Base-by-base conservation (phyloP, 768 basidiomycete species). In the Phaffia australis region DNA sequence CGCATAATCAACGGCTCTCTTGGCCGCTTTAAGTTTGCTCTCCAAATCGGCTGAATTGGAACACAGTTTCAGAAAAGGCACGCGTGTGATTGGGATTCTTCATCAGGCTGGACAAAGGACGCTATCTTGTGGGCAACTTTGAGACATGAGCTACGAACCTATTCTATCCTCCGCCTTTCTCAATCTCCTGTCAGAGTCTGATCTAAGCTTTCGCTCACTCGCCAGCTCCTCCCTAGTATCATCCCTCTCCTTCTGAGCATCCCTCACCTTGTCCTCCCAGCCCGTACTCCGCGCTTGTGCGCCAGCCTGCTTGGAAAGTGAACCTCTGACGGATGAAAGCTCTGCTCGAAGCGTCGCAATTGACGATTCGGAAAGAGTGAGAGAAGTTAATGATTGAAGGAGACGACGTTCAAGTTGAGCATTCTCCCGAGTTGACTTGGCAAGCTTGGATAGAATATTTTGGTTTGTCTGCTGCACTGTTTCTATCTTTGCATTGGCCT, bases 321-420 rank as follows among this genome's bases (percentile, higher is more conserved):
- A 72, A 0, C 66, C 64, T 35, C 75, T 69, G 6, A 75, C 63
- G 49, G 72, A 64, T 0, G 74, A 71, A 18, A 76, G 65, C 57
- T 76, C 75, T n/a, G 70, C 61, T 47, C 75, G 71, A n/a, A 76
- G 74, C 46, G 74, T 73, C 0, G 75, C 75, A 46, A 76, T 70
- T 48, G 74, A 73, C 65, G 75, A 74, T 61, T 76, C 74, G 27
- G 75, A 74, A 6, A 76, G 60, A 0, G 71, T 74, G 51, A 75
- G 75, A 29, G 75, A 74, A 57, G 75, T 74, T 42, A 75, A 67
- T 2, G 74, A 68, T 70, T 74, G 74, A 1, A 74, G 75, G 25
- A 75, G 73, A 16, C 74, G 69, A 9, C 67, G 67, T 63, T 68
- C 67, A 23, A 68, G 30, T 29, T 57, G 60, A 23, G n/a, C 8